Base-by-base conservation (phyloP, 495 filamentous ascomycete species). In the Podospora sp. region DNA sequence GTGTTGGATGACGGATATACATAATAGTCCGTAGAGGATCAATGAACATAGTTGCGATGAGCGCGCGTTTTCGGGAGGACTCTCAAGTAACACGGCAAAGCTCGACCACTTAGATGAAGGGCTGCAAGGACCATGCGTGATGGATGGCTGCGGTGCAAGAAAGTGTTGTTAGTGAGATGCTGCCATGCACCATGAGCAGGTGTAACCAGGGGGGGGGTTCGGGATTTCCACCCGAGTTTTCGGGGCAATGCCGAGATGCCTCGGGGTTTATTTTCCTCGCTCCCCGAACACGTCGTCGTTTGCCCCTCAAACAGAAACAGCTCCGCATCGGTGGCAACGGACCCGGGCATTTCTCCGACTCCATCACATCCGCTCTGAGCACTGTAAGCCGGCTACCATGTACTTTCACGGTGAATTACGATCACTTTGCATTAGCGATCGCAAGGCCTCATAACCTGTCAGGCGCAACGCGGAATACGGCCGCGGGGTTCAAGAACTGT, bases 11-110 rank as follows among this genome's bases (percentile, higher is more conserved):
- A 57, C 26, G 12, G n/a, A 24, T 21, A 57, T 25, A 25, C 35
- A 22, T 22, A 62, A 40, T 46, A 62, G 22, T 62, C 35, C 60
- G 1, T 50, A 62, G 33, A 62, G 60, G 36, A 62, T 62, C n/a
- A 62, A 51, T 62, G 36, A 26, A 49, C 22, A 62, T 26, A 57
- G 6, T 16, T 26, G 53, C 26, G 21, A 57, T 26, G 40, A 46
- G 40, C 40, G 2, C 40, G 40, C 5, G 5, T 46, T 60, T 60
- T 1, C 20, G 5, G 29, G 29, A 33, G 29, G 8, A 4, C 29
- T 4, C 29, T 46, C 5, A 46, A 46, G 40, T 46, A 14, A 18
- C 40, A 46, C 40, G 40, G 40, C 40, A 46, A 46, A 18, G 40
- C 5, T 12, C 14, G 40, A 8, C 29, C 40, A 18, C 40, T 12